Conservation (phyloP, 805 yeast genomes). For the Wickerhamomyces bisporus region DNA sequence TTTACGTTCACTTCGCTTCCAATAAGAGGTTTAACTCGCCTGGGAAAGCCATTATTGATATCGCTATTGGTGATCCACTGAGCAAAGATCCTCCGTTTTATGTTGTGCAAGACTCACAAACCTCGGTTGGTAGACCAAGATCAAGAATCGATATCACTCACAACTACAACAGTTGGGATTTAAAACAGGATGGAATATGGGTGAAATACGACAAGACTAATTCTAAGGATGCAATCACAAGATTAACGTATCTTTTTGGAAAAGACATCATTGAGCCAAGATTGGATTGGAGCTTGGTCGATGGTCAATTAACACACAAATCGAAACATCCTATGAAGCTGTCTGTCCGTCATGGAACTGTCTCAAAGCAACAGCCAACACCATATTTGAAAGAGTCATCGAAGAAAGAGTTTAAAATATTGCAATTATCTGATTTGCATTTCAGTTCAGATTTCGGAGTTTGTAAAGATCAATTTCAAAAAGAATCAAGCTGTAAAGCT, state of each 20-base stretch:
- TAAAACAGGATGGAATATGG: constrained; percentile 51
- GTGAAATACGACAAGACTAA: constrained; percentile 38
- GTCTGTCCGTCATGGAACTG: constrained; percentile 5
- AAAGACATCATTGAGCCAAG: constrained; percentile 54
- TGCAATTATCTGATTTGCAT: constrained; percentile 66
- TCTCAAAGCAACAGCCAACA: neutral
- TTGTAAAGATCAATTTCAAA: constrained; percentile 38
- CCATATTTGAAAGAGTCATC: constrained; percentile 22
- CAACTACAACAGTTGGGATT: constrained; percentile 35
- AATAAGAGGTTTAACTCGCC: constrained; percentile 7
- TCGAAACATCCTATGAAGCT: constrained; percentile 5
- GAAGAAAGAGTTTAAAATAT: constrained; percentile 46
- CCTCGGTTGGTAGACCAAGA: constrained; percentile 22
- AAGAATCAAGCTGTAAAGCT: constrained; percentile 40
- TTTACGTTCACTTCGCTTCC: constrained; percentile 23
- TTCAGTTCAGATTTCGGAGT: constrained; percentile 53
- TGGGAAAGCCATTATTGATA: constrained; percentile 36
- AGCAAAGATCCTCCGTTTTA: constrained; percentile 33
- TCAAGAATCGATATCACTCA: constrained; percentile 19
- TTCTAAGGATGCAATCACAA: constrained; percentile 34
- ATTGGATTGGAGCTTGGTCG: constrained; percentile 43
- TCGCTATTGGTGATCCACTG: constrained; percentile 34
- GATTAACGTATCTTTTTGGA: constrained; percentile 49
- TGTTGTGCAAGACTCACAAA: constrained; percentile 30
- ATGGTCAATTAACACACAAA: constrained; percentile 10